These are phyloP conservation scores for Capronia americana DNA, from an alignment of 2,329 filamentous ascomycete species.

Conservation along the genomic window DNA sequence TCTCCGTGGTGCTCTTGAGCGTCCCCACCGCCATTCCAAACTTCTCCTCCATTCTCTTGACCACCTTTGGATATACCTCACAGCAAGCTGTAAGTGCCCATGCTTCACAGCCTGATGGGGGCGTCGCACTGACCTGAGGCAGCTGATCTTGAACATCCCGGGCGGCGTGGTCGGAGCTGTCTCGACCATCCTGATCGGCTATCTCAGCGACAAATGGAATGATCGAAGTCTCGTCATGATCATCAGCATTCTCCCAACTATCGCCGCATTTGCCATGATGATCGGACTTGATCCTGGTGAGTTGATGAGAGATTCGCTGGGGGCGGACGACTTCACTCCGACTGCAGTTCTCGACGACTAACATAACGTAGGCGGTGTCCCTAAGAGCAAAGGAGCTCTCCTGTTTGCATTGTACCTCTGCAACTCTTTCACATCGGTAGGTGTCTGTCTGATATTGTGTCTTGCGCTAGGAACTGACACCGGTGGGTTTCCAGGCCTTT, in stretches of 20 bases:
- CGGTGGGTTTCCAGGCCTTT: conserved; percentile 39
- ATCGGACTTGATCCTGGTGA: conserved; percentile 29
- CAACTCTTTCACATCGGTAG: conserved; percentile 50
- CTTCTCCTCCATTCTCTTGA: conserved; percentile 53
- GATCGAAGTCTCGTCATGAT: conserved; percentile 53
- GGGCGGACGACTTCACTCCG: too few relatives aligned
- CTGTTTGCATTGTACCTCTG: conserved; percentile 54
- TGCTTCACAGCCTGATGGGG: background rate
- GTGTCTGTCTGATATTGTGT: background rate
- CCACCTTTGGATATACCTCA: conserved; percentile 53
- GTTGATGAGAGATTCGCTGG: background rate
- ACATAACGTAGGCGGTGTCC: conserved; percentile 41
- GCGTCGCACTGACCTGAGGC: background rate
- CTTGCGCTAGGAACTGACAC: too few relatives aligned
- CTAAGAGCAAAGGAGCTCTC: conserved; percentile 50
- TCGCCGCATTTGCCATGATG: conserved; percentile 51
- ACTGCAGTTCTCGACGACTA: background rate
- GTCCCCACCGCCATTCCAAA: conserved; percentile 45
- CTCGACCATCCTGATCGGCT: conserved; percentile 50
- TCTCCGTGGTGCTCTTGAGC: conserved; percentile 30
- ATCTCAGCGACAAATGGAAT: conserved; percentile 48
- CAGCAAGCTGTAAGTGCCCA: conserved; percentile 44
- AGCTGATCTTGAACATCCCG: conserved; percentile 54
- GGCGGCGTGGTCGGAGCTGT: conserved; percentile 53
- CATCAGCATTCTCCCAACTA: conserved; percentile 54